These are phyloP conservation scores for Coemansia interrupta DNA, from an alignment of 192 early-diverging fungal genomes.

Conservation along the genomic window DNA sequence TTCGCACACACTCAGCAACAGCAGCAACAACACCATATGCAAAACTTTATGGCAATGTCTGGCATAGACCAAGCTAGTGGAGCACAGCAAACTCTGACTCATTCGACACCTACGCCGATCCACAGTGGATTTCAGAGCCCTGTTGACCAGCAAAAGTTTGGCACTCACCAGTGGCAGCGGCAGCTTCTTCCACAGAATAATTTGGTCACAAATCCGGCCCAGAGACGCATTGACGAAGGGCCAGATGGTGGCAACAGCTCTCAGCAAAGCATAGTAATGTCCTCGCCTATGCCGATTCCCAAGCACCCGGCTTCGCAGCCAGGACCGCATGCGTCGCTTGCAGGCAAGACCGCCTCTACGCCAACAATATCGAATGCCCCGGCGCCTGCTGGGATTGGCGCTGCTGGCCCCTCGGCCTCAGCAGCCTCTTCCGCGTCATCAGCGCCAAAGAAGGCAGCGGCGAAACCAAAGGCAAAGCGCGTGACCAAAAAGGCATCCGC, in stretches of 20 bases:
- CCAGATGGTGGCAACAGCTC: neutral
- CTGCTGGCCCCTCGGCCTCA: neutral
- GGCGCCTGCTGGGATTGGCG: too few species aligned
- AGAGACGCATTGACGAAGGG: constrained; percentile 3
- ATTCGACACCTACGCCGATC: neutral
- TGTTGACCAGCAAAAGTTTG: neutral
- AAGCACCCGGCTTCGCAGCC: neutral
- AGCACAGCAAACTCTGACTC: neutral
- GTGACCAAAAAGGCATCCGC: constrained; percentile 25
- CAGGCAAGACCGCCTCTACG: neutral
- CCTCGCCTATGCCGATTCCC: constrained; percentile 2
- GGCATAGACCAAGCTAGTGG: neutral
- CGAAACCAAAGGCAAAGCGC: constrained; percentile 28
- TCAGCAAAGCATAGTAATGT: neutral
- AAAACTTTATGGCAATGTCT: constrained; percentile 9
- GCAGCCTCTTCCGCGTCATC: constrained; percentile 1
- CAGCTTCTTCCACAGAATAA: constrained; percentile 7
- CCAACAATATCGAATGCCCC: neutral
- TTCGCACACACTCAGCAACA: constrained; percentile 6
- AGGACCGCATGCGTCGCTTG: neutral
- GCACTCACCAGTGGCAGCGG: neutral
- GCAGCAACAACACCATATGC: constrained; percentile 11
- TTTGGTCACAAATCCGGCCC: neutral
- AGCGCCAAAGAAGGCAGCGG: constrained; percentile 21
- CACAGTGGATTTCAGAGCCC: neutral